Conservation (phyloP, 768 basidiomycete species). For the Kwoniella sp. region DNA sequence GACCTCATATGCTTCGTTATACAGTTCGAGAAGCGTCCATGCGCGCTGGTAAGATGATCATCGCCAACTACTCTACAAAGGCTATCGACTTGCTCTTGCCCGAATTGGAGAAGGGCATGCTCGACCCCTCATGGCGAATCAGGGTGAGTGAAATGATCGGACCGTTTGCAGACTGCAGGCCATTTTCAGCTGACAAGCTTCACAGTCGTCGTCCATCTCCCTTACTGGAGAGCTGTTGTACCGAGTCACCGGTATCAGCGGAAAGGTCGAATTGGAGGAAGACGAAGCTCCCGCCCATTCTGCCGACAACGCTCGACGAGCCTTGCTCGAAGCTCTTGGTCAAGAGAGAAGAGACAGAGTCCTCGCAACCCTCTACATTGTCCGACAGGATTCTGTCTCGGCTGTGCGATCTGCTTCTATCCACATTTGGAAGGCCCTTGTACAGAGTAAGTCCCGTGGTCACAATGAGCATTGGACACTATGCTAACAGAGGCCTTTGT, state of each 20-base stretch:
- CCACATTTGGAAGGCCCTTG: conserved; percentile 97
- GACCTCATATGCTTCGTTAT: not conserved
- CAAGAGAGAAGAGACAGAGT: conserved; percentile 86
- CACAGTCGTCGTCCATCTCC: conserved; percentile 66
- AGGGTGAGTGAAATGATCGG: conserved; percentile 62
- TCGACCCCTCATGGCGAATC: conserved; percentile 92
- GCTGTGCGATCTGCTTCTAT: conserved; percentile 87
- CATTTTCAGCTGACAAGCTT: not conserved
- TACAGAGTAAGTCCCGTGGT: conserved; percentile 68
- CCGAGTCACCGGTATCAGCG: conserved; percentile 93
- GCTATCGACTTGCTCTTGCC: conserved; percentile 93
- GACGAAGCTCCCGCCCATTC: conserved; percentile 66
- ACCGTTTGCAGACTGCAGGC: not conserved
- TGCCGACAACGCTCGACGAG: conserved; percentile 79
- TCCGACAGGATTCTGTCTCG: conserved; percentile 87
- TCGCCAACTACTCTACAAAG: conserved; percentile 85
- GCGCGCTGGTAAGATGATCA: conserved; percentile 98
- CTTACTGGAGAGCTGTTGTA: conserved; percentile 93
- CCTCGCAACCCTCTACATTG: conserved; percentile 84
- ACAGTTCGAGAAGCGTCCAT: conserved; percentile 90
- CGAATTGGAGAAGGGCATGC: conserved; percentile 91
- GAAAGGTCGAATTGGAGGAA: conserved; percentile 73
- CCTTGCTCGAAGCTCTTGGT: conserved; percentile 84
- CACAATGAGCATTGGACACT: not conserved
- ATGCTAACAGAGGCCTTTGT: conserved; percentile 14